Evolutionary conservation across 805 yeast genomes (phyloP), one percentile per base, ranked within the genome.

Genomic region (Yarrowia sp.): DNA sequence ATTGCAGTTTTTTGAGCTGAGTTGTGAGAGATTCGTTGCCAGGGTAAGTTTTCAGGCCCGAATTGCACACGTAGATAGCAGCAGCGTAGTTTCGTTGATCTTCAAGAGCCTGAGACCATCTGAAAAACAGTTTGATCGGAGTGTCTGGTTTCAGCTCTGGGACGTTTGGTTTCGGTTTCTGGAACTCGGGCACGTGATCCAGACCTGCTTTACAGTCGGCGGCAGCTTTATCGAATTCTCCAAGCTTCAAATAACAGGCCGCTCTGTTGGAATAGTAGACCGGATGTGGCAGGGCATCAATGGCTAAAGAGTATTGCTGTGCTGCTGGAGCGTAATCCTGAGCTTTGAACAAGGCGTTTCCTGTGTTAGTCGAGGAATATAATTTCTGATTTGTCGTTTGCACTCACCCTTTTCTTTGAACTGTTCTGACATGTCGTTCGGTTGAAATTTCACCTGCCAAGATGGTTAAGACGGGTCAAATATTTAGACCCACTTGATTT

Each of bases 211-310:
- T 47, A 34, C 71, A 68, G 46, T 68, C 71, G 9, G 60, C 52
- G 0, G 68, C 42, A 1, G 72, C 74, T 17, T 50, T 50, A 8
- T 39, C 30, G 63, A 64, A 72, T 12, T 67, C 40, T 34, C 64
- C 55, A 8, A 71, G 69, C 40, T 73, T 73, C 49, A 72, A 66
- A 33, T 67, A 68, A 24, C 71, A 68, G 7, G 70, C 70, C 2
- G 74, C 72, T 20, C 73, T 56, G 55, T 73, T 73, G 9, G 74
- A 71, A 58, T 68, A 73, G 53, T 58, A 70, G 15, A 68, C 68
- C 3, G 72, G 67, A 9, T 40, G 53, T 3, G 53, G 36, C 1
- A 68, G 67, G 42, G 63, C 69, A 3, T 68, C 61, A 9, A 73
- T 68, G 12, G 74, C 74, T 30, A 60, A 20, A 5, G 67, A 30